Conservation (phyloP, 2,329 filamentous ascomycete species). For the Fusarium metavorans region DNA sequence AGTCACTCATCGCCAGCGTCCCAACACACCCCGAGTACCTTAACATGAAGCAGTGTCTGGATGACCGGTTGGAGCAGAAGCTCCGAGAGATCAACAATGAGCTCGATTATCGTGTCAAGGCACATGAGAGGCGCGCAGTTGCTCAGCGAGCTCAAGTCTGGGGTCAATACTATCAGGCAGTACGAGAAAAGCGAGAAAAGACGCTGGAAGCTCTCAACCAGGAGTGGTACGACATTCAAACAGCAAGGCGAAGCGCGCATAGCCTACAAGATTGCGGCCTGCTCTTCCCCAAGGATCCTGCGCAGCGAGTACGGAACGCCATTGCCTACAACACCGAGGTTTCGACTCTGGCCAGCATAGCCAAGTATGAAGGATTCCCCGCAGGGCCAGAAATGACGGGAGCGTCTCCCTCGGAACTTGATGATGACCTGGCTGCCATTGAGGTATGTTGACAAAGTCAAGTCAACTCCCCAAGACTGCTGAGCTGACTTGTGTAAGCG, state of each 20-base stretch:
- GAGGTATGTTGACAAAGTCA: conserved; percentile 66
- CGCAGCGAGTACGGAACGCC: conserved; percentile 85
- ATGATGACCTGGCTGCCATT: conserved; percentile 91
- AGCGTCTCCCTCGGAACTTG: conserved; percentile 78
- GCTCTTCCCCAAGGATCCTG: conserved; percentile 80
- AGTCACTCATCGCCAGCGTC: conserved; percentile 67
- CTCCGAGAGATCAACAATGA: conserved; percentile 80
- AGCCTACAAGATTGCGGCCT: conserved; percentile 85
- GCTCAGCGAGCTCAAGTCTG: conserved; percentile 88
- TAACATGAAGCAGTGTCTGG: conserved; percentile 88
- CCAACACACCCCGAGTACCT: conserved; percentile 93
- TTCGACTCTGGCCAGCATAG: conserved; percentile 87
- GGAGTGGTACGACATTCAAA: conserved; percentile 93
- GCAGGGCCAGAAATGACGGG: conserved; percentile 88
- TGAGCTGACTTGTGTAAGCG: conserved; percentile 47
- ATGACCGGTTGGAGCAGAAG: conserved; percentile 85
- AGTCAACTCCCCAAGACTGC: conserved; percentile 34
- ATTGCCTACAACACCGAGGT: conserved; percentile 96
- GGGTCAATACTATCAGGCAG: conserved; percentile 89
- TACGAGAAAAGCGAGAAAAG: conserved; percentile 84
- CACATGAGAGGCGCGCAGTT: conserved; percentile 79
- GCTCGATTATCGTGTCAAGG: conserved; percentile 78
- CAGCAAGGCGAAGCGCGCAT: conserved; percentile 84
- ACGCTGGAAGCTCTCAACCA: conserved; percentile 85
- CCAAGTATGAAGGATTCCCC: conserved; percentile 96